Percentiles rank a stretch among this genome's conserved stretches.
Evolutionary conservation across 2,329 filamentous ascomycete species (phyloP).

Genomic region (Ophidiomyces ophidiicola): DNA sequence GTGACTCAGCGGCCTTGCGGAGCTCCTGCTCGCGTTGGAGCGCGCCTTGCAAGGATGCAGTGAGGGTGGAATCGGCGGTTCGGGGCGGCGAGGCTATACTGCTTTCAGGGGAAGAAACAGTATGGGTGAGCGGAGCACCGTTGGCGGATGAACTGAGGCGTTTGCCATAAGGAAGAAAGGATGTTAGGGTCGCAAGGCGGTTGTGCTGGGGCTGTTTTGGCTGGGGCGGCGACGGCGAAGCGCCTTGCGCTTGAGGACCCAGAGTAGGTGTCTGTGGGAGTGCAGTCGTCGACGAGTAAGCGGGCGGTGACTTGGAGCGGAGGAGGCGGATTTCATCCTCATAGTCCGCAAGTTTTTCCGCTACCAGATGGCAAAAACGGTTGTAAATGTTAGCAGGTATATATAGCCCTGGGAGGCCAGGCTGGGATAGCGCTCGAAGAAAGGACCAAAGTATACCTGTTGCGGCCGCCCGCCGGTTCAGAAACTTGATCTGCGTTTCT

Average conservation of each 20-base stretch:
- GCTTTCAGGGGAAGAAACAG: slow-evolving; percentile 16
- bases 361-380: no score
- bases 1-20: slow-evolving; percentile 46
- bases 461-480: slow-evolving; percentile 42
- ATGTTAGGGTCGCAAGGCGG: slow-evolving; percentile 30
- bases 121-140: slow-evolving; percentile 18
- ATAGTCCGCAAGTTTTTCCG: slow-evolving; percentile 49
- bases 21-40: slow-evolving; percentile 44
- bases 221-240: slow-evolving; percentile 18
- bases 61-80: slow-evolving; percentile 15
- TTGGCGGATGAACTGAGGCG: slow-evolving; percentile 25
- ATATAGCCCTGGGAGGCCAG: background rate
- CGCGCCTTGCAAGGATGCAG: slow-evolving; percentile 38
- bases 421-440: background rate
- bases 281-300: slow-evolving; percentile 18
- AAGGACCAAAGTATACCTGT: slow-evolving; percentile 33
- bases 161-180: slow-evolving; percentile 30
- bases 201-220: slow-evolving; percentile 23
- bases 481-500: slow-evolving; percentile 41
- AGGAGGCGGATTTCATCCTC: slow-evolving; percentile 49
- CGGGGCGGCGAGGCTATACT: slow-evolving; percentile 12
- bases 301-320: slow-evolving; percentile 23
- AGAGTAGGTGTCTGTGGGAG: slow-evolving; percentile 21
- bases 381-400: no score
- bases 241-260: slow-evolving; percentile 20